Evolutionary conservation across 176 grass and related monocot genomes (phyloP).

Genomic region (Saccharum spontaneum): DNA sequence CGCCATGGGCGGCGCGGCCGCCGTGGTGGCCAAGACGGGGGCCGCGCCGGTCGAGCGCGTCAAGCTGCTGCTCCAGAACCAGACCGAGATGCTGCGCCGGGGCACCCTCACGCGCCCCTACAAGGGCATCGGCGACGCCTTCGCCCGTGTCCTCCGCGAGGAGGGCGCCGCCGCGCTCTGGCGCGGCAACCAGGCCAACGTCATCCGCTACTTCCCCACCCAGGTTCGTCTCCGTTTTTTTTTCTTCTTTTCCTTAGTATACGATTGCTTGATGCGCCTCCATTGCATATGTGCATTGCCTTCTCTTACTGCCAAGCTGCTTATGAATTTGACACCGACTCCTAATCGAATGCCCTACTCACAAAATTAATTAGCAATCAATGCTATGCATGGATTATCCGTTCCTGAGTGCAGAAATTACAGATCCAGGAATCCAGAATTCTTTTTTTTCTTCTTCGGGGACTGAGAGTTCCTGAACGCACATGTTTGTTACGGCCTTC

Average conservation of each 20-base stretch:
- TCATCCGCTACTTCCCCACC: constrained; percentile 92
- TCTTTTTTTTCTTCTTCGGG: background rate
- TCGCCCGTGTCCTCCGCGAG: constrained; percentile 69
- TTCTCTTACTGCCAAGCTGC: background rate
- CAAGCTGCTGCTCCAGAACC: constrained; percentile 94
- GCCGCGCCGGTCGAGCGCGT: constrained; percentile 87
- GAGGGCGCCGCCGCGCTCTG: constrained; percentile 77
- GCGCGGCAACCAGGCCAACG: constrained; percentile 94
- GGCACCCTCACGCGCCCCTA: constrained; percentile 73
- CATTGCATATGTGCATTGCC: background rate
- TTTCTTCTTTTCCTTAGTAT: background rate
- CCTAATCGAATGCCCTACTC: background rate
- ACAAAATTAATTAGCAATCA: background rate
- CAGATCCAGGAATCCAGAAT: background rate
- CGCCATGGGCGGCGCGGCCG: constrained; percentile 79
- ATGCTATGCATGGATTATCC: background rate
- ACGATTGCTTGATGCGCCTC: background rate
- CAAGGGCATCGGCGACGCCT: constrained; percentile 60
- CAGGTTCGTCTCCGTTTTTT: constrained; percentile 41
- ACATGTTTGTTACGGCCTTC: constrained; percentile 5
- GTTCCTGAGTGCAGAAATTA: background rate
- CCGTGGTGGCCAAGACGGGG: constrained; percentile 73
- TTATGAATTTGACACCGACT: background rate
- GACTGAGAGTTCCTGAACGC: background rate
- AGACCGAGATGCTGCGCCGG: constrained; percentile 77